Base-by-base conservation (phyloP, 2,329 filamentous ascomycete genomes). In the Sporothrix euskadiensis region DNA sequence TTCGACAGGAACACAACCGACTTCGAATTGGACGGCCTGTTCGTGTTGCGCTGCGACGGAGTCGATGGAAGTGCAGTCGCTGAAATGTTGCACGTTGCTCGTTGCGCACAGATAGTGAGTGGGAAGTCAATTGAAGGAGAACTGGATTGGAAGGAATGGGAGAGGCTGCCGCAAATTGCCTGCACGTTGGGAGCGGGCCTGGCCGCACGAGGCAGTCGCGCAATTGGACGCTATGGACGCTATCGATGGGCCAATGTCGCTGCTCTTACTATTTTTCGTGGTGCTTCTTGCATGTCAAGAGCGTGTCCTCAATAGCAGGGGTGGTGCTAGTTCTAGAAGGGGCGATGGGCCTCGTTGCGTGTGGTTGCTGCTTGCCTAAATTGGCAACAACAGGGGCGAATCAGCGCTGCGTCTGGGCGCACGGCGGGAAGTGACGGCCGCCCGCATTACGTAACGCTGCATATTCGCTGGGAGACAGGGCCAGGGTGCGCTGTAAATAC, bases 341-440 rank as follows among this genome's bases (percentile, higher is more conserved):
- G 35, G 32, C 41, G 41, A 41, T 2, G 2, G 26, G 35, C 22
- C 26, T 59, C 22, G 56, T 59, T 59, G 14, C 44, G 44, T 49
- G 44, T 12, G 56, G 32, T 56, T 26, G 10, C 14, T 39, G 56
- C 57, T 72, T 72, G 70, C 70, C 70, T 66, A 72, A 47, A 30
- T 32, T 14, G 44, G 57, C 59, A 52, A 22, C 3, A 4, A n/a
- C n/a, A 44, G 61, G 44, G 63, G 52, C 71, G 71, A 73, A 73
- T 73, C 71, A 73, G 39, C 49, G 35, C 32, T 14, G 71, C 2
- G 52, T 22, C 52, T 73, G 54, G 71, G 54, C 39, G 39, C 71
- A 73, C 65, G 65, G 44, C 44, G 44, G 44, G 65, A 49, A 49
- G 16, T 26, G 26, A 68, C 14, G 44, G 52, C 44, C 44, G 16